Evolutionary conservation across 306 rosid genomes (phyloP).

Genomic region (Cicer chorassanicum): DNA sequence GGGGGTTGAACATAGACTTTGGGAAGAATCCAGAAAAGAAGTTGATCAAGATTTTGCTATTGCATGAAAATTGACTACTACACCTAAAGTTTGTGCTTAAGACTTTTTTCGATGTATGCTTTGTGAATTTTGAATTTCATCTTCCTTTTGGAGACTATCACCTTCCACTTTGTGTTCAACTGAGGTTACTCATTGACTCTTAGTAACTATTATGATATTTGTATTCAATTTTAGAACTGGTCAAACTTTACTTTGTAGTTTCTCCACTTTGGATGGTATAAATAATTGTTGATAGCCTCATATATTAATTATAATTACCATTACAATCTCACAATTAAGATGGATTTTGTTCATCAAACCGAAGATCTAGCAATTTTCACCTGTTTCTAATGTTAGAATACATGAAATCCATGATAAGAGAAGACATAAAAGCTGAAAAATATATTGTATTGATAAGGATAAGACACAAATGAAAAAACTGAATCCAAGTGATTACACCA

Average conservation of each 20-base stretch:
- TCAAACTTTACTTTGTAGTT: slow-evolving; percentile 6
- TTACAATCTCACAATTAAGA: too few relatives aligned
- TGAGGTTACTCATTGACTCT: slow-evolving; percentile 6
- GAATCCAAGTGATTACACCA: too few relatives aligned
- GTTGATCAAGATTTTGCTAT: slow-evolving; percentile 57
- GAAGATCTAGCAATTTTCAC: too few relatives aligned
- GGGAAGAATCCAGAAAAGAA: slow-evolving; percentile 92
- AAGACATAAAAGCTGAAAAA: too few relatives aligned
- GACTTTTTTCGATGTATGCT: slow-evolving; percentile 20
- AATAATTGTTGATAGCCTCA: background rate
- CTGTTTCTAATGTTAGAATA: too few relatives aligned
- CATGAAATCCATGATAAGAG: too few relatives aligned
- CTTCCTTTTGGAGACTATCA: slow-evolving; percentile 11
- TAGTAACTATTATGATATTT: too few relatives aligned
- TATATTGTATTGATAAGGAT: too few relatives aligned
- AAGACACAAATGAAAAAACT: too few relatives aligned
- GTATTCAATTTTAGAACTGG: background rate
- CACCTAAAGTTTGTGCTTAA: slow-evolving; percentile 30
- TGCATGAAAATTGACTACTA: slow-evolving; percentile 34
- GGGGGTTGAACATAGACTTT: slow-evolving; percentile 88
- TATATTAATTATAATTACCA: too few relatives aligned
- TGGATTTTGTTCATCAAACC: too few relatives aligned
- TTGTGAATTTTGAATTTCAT: slow-evolving; percentile 38
- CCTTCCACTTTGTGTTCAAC: slow-evolving; percentile 10
- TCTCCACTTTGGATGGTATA: slow-evolving; percentile 9